Percentiles rank a stretch among this genome's conserved stretches.
These are phyloP conservation scores for Rusavskia elegans DNA, from an alignment of 495 filamentous ascomycete genomes.

Conservation along the genomic window DNA sequence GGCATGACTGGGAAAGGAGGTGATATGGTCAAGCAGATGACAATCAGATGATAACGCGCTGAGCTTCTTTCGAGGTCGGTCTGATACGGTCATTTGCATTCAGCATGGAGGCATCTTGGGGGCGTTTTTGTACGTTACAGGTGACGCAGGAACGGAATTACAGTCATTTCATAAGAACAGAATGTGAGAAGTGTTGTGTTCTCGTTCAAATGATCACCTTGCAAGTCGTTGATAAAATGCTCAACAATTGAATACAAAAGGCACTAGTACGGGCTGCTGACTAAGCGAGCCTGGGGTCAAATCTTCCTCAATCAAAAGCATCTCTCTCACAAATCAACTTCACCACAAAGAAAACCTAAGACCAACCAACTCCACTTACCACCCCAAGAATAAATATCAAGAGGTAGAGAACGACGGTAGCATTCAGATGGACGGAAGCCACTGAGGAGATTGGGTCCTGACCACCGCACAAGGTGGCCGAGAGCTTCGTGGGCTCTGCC, in stretches of 20 bases:
- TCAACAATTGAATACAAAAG: no score
- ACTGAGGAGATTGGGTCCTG: background rate
- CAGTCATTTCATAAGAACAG: no score
- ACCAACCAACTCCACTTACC: background rate
- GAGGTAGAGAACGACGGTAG: background rate
- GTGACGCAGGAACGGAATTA: background rate
- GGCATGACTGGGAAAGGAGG: slow-evolving; percentile 43
- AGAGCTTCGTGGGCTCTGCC: background rate
- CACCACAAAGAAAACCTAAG: background rate
- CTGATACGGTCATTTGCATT: slow-evolving; percentile 14
- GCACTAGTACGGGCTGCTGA: background rate
- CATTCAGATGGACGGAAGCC: background rate
- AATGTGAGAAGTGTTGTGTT: background rate
- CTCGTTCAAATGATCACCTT: background rate
- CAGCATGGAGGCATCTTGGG: background rate
- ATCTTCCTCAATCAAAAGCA: background rate
- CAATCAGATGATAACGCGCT: slow-evolving; percentile 56
- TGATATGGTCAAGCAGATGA: slow-evolving; percentile 88
- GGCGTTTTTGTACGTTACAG: background rate
- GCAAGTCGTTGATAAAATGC: background rate
- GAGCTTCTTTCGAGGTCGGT: slow-evolving; percentile 20
- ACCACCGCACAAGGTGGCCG: background rate
- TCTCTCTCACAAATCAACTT: background rate
- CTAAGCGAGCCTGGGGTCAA: background rate
- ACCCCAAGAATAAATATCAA: background rate